Evolutionary conservation across 495 filamentous ascomycete genomes (phyloP), one percentile per base, ranked within the genome.

Genomic region (Aspergillus mulundensis): DNA sequence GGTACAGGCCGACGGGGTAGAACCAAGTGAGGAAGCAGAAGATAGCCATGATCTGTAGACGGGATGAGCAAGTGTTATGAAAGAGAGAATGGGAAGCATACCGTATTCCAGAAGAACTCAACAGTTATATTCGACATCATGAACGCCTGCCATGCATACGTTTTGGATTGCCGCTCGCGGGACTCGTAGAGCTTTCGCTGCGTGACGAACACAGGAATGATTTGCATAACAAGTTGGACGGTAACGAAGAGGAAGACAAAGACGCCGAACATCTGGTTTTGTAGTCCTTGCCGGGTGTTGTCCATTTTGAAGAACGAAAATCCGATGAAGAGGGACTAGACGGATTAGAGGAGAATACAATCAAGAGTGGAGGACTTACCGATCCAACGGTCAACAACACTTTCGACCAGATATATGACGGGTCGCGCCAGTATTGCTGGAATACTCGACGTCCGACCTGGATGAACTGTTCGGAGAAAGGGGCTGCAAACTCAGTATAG

Each of bases 241-340:
- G 93, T 88, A 59, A 97, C 82, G 19, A 84, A 91, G 60, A 92
- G 76, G 24, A 97, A 74, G 77, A 94, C 84, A 78, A 97, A 96
- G 65, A 96, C 86, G 70, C 85, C 78, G 69, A 95, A 96, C 74
- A 94, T 87, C 66, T 93, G 89, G 67, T 95, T 95, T 65, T 94
- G 90, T 12, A 96, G 83, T 53, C 90, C 92, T 67, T 95, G 88
- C 14, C 84, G 70, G 16, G 80, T 81, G 72, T 87, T 90, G 54
- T 82, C 69, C 0, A 88, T 81, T 16, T 86, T 80, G 80, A 84
- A 92, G 77, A 97, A 95, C 51, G 90, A 90, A 77, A 97, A 94
- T 38, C 91, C 91, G 67, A 94, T 92, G 74, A 95, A 95, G 24
- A 95, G 75, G 0, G 82, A 58, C 91, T 44, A 79, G 51, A 87